Percentiles rank a stretch among this genome's conserved stretches.
Conservation (phyloP, 108 stramenopile genomes). For the Phaeodactylum tricornutum region DNA sequence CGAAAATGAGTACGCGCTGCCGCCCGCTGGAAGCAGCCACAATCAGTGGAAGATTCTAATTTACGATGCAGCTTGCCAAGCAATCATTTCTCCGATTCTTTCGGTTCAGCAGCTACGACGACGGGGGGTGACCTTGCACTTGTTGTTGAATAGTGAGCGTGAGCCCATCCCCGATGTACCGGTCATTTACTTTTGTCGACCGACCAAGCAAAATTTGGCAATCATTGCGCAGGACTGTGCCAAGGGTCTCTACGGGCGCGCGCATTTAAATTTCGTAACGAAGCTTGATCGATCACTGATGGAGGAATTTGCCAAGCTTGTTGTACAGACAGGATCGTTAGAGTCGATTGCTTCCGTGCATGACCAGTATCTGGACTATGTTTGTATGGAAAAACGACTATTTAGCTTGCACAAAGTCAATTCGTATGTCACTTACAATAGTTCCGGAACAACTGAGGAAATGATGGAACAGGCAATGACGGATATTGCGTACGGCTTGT, state of each 20-base stretch:
- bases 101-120: conserved; percentile 89
- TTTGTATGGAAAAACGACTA: conserved; percentile 80
- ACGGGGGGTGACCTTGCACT: conserved; percentile 94
- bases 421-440: conserved; percentile 83
- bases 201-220: conserved; percentile 86
- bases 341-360: conserved; percentile 71
- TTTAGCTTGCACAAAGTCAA: conserved; percentile 75
- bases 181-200: conserved; percentile 91
- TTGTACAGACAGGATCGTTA: conserved; percentile 75
- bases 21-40: conserved; percentile 55
- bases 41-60: conserved; percentile 97
- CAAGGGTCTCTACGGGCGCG: conserved; percentile 59
- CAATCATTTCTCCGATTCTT: conserved; percentile 93
- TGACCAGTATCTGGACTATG: conserved; percentile 93
- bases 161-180: conserved; percentile 96
- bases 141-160: conserved; percentile 80
- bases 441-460: conserved; percentile 67
- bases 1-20: conserved; percentile 22
- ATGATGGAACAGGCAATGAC: conserved; percentile 81
- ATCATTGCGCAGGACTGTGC: conserved; percentile 84
- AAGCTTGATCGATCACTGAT: conserved; percentile 82
- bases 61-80: conserved; percentile 88
- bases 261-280: conserved; percentile 80
- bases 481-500: conserved; percentile 78
- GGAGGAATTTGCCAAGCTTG: conserved; percentile 88